Base-by-base conservation (phyloP, 352 stramenopile genomes). In the Pythium folliculosum region DNA sequence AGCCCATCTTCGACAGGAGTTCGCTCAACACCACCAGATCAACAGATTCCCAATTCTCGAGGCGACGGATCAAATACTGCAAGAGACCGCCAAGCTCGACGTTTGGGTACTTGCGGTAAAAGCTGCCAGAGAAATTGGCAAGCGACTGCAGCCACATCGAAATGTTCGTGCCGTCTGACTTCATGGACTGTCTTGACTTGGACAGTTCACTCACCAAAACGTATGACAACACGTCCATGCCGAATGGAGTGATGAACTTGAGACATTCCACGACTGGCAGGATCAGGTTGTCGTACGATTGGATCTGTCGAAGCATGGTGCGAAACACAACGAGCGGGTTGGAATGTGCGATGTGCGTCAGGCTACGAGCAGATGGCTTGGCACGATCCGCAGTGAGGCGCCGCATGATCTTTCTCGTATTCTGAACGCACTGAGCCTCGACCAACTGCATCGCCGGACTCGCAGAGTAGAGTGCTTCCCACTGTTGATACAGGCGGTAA, bases 281-380 rank as follows among this genome's bases (percentile, higher is more conserved):
- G 57, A 99, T 98, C 63, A 99, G 76, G 70, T 99, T 99, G 63
- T 98, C 96, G 69, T 99, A 99, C 73, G 93, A 98, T 74, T 99
- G 94, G 73, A 99, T 98, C 73, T 98, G 94, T 51, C 86, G 87
- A 27, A 99, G 74, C 81, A 99, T 98, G 16, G 92, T 97, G 22
- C 85, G 89, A 65, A 98, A 98, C 16, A 98, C 92, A 14, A 98
- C 89, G 23, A 98, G 73, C 21, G 96, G 96, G 76, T 98, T 98
- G 37, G 86, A 94, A 64, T 98, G 93, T 6, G 92, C 91, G 23
- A 95, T 86, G 60, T 98, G 96, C 8, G 88, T 94, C 23, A 96
- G 57, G 35, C 73, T 82, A 8, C 88, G 83, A 30, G 84, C 86
- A 2, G 86, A 94, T 4, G 86, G 72, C 57, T 94, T 93, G 8